Evolutionary conservation across 169 alveolate species (phyloP).

Genomic region (Perkinsus olseni): DNA sequence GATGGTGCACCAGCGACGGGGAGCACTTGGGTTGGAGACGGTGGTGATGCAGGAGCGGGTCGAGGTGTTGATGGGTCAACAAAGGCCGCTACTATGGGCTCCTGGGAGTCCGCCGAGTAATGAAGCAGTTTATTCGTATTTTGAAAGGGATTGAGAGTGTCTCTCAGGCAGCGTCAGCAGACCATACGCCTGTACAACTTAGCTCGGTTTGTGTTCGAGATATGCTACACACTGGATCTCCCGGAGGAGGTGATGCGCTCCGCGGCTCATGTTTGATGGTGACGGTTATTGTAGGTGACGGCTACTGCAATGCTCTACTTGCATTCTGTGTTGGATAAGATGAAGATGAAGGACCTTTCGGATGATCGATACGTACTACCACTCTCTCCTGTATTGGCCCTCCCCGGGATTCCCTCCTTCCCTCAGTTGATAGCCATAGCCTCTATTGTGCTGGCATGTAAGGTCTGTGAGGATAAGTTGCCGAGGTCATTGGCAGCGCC

Average conservation of each 20-base stretch:
- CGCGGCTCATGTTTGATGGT: not conserved
- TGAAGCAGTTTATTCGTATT: not conserved
- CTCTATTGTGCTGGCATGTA: not conserved
- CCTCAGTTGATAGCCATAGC: not conserved
- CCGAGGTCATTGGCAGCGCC: not conserved
- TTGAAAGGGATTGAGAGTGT: not conserved
- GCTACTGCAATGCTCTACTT: not conserved
- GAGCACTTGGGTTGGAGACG: not conserved
- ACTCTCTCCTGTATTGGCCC: not conserved
- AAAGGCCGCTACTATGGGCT: not conserved
- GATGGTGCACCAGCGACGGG: not conserved
- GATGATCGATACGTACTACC: not conserved
- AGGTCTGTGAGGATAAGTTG: not conserved
- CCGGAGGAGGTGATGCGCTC: not conserved
- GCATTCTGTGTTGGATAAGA: not conserved
- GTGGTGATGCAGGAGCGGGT: not conserved
- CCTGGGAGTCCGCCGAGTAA: not conserved
- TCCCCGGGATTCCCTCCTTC: no score
- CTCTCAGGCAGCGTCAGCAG: not conserved
- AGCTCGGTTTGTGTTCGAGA: not conserved
- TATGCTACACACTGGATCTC: not conserved
- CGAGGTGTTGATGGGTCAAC: not conserved
- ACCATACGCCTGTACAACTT: not conserved
- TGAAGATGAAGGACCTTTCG: not conserved
- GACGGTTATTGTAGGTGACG: not conserved